Percentiles rank a stretch among this genome's conserved stretches.
Evolutionary conservation across 2,329 filamentous ascomycete genomes (phyloP).

Genomic region (Rutstroemia sp.): DNA sequence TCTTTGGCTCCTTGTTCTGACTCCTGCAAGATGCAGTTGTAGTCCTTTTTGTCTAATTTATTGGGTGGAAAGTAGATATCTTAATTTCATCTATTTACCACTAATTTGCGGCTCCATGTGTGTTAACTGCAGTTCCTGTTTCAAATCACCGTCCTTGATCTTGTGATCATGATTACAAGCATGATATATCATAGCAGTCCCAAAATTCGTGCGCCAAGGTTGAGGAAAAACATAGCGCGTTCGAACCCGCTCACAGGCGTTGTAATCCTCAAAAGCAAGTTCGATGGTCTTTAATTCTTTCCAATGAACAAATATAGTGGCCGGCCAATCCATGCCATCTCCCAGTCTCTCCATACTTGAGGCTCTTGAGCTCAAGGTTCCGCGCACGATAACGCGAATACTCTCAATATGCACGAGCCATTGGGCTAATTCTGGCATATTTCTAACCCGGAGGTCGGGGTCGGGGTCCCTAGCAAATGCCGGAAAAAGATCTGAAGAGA

Average conservation of each 20-base stretch:
- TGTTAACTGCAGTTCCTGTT: neutral
- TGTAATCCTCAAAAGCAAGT: neutral
- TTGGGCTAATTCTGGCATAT: no score
- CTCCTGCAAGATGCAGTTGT: conserved; percentile 21
- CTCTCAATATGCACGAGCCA: neutral
- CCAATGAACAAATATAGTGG: no score
- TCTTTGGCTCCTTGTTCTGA: conserved; percentile 8
- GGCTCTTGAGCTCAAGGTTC: neutral
- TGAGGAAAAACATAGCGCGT: neutral
- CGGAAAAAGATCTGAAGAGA: neutral
- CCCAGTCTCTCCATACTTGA: no score
- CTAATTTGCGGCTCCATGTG: neutral
- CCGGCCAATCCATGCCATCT: neutral
- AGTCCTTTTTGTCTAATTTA: conserved; percentile 11
- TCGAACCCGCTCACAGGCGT: neutral
- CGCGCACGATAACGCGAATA: neutral
- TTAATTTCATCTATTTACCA: neutral
- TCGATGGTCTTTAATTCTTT: neutral
- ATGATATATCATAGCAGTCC: no score
- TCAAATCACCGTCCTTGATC: neutral
- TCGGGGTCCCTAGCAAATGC: no score
- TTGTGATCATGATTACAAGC: neutral
- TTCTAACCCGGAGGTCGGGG: no score
- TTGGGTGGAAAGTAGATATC: neutral
- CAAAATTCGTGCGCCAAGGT: no score